Percentiles rank a stretch among this genome's conserved stretches.
phyloP scores from a whole-genome alignment of 2,329 filamentous ascomycete species.

The Epichloe typhina region DNA sequence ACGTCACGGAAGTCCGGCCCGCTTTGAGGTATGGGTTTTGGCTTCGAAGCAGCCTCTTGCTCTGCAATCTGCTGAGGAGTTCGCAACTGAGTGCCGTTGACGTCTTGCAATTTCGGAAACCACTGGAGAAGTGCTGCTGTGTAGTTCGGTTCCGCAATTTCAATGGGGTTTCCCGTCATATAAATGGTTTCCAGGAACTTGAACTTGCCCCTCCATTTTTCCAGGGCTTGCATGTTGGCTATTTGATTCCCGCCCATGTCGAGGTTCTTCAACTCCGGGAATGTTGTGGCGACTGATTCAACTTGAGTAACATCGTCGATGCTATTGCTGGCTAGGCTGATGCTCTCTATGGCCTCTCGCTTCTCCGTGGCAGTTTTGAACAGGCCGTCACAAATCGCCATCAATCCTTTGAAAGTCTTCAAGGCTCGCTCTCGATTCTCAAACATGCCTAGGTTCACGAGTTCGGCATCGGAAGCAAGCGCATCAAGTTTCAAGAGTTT shows the following conservation, averaged over 20 bases:
- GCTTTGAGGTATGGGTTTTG: conserved; percentile 47
- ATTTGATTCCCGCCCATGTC: conserved; percentile 81
- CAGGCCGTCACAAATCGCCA: conserved; percentile 68
- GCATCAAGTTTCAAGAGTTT: conserved; percentile 78
- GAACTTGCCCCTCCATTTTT: conserved; percentile 70
- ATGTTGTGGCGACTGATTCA: conserved; percentile 60
- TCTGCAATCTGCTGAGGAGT: conserved; percentile 56
- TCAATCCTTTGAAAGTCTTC: conserved; percentile 86
- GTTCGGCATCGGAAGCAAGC: conserved; percentile 57
- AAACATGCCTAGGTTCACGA: conserved; percentile 66
- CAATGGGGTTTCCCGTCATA: conserved; percentile 64
- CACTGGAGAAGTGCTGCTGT: conserved; percentile 59
- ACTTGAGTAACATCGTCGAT: conserved; percentile 61
- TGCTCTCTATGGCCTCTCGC: conserved; percentile 64
- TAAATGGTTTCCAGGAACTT: conserved; percentile 68
- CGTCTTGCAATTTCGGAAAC: conserved; percentile 67
- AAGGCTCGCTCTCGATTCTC: conserved; percentile 54
- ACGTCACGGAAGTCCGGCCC: conserved; percentile 63
- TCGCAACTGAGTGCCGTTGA: conserved; percentile 65
- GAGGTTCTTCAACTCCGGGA: conserved; percentile 77
- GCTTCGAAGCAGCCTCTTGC: conserved; percentile 32
- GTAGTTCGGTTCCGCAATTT: conserved; percentile 44
- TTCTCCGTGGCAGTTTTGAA: conserved; percentile 64
- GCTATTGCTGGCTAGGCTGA: conserved; percentile 70
- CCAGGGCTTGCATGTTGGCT: conserved; percentile 50